Conservation (phyloP, 2,329 filamentous ascomycete species). For the Drechslerella stenobrocha region DNA sequence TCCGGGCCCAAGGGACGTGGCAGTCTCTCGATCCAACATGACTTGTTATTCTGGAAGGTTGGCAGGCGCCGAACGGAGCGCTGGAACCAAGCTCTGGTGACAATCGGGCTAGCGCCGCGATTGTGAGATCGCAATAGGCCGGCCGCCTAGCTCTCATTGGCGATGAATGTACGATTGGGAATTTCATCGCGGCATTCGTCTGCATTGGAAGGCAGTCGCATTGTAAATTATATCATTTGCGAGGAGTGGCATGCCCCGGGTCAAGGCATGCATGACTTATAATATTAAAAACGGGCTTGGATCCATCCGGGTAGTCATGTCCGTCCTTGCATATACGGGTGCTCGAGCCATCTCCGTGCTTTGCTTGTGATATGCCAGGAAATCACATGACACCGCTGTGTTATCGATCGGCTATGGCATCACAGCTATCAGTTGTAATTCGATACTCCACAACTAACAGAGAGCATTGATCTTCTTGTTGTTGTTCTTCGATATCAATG, state of each 20-base stretch:
- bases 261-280: too few species aligned
- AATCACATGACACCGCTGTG: not conserved
- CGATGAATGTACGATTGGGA: too few species aligned
- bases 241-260: not conserved
- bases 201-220: too few species aligned
- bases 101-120: too few species aligned
- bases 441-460: too few species aligned
- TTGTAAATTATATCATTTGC: too few species aligned
- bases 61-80: too few species aligned
- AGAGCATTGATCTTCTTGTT: not conserved
- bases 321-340: not conserved
- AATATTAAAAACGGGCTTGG: slow-evolving; percentile 1
- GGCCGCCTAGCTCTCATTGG: too few species aligned
- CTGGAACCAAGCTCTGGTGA: too few species aligned
- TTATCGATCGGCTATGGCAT: slow-evolving; percentile 1
- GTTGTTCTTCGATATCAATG: not conserved
- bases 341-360: not conserved
- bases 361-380: not conserved
- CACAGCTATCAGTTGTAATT: too few species aligned
- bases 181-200: too few species aligned
- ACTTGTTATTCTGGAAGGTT: not conserved
- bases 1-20: not conserved
- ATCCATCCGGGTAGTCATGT: not conserved
- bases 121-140: too few species aligned
- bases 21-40: not conserved